phyloP scores from a whole-genome alignment of 2,329 filamentous ascomycete genomes.

The Penicillium nordicum region DNA sequence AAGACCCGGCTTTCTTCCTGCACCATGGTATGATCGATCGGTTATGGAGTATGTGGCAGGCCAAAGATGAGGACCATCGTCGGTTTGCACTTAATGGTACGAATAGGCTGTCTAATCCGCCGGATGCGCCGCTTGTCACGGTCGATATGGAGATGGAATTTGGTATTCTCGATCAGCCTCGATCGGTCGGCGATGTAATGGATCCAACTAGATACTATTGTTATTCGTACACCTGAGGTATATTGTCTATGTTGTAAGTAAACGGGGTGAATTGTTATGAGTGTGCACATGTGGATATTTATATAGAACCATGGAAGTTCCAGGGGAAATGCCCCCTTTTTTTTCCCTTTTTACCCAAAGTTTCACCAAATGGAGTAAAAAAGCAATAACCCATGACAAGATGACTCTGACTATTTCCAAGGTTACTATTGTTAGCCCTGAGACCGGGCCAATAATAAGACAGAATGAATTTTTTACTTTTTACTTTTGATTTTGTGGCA shows the following conservation, averaged over 20 bases:
- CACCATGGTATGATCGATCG: constrained; percentile 49
- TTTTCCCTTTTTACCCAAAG: too few species aligned
- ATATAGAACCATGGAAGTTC: not conserved
- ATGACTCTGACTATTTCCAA: constrained; percentile 6
- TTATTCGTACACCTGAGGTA: constrained; percentile 11
- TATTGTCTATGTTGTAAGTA: too few species aligned
- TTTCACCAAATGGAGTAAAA: constrained; percentile 1
- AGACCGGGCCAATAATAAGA: constrained; percentile 9
- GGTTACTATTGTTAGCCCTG: constrained; percentile 11
- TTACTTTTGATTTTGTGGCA: not conserved
- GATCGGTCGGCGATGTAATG: constrained; percentile 20
- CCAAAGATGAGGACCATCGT: constrained; percentile 7
- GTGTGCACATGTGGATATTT: not conserved
- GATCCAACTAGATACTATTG: constrained; percentile 14
- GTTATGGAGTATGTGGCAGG: constrained; percentile 48
- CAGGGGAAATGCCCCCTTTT: not conserved
- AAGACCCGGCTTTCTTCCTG: constrained; percentile 47
- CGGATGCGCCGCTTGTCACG: constrained; percentile 9
- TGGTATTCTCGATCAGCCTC: constrained; percentile 13
- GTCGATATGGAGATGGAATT: constrained; percentile 20
- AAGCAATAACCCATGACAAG: constrained; percentile 10
- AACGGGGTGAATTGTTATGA: too few species aligned
- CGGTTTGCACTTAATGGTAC: constrained; percentile 21
- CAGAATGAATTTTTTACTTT: not conserved
- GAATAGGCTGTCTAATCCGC: constrained; percentile 16